Conservation (phyloP, 2,329 filamentous ascomycete genomes). For the Colletotrichum somersetense region DNA sequence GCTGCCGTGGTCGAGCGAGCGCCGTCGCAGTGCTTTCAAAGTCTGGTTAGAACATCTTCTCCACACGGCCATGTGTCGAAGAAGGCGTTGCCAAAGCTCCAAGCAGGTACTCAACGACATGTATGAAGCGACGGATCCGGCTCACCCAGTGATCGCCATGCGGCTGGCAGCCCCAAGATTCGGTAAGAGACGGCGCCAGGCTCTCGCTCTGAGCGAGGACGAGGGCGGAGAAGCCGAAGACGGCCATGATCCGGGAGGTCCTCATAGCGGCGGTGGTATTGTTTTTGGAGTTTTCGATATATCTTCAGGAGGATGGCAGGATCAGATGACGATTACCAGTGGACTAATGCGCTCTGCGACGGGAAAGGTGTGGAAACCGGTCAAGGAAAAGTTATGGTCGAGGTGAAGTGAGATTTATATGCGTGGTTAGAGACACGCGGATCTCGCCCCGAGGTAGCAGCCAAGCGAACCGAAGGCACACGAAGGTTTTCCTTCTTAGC, state of each 20-base stretch:
- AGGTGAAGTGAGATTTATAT: slow-evolving; percentile 24
- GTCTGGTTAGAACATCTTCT: not conserved
- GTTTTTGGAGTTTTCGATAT: not conserved
- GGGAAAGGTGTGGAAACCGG: not conserved
- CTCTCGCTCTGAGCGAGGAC: slow-evolving; percentile 37
- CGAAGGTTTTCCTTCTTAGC: not conserved
- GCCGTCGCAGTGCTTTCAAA: slow-evolving; percentile 38
- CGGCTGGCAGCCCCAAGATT: slow-evolving; percentile 52
- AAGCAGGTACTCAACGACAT: too few species aligned
- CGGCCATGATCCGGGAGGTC: slow-evolving; percentile 37
- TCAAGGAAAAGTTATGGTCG: not conserved
- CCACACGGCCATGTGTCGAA: not conserved
- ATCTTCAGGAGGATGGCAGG: not conserved
- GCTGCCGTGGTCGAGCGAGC: not conserved
- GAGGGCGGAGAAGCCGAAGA: slow-evolving; percentile 36
- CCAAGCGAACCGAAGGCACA: not conserved
- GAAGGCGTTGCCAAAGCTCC: too few species aligned
- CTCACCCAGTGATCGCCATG: slow-evolving; percentile 55
- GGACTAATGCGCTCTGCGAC: too few species aligned
- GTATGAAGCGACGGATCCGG: not conserved
- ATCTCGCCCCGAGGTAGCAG: not conserved
- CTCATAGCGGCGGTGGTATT: slow-evolving; percentile 33
- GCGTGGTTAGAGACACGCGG: too few species aligned
- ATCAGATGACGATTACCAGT: not conserved
- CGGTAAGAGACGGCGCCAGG: slow-evolving; percentile 52